Evolutionary conservation across 208 protist genomes (phyloP).

Genomic region (Naegleria gruberi): DNA sequence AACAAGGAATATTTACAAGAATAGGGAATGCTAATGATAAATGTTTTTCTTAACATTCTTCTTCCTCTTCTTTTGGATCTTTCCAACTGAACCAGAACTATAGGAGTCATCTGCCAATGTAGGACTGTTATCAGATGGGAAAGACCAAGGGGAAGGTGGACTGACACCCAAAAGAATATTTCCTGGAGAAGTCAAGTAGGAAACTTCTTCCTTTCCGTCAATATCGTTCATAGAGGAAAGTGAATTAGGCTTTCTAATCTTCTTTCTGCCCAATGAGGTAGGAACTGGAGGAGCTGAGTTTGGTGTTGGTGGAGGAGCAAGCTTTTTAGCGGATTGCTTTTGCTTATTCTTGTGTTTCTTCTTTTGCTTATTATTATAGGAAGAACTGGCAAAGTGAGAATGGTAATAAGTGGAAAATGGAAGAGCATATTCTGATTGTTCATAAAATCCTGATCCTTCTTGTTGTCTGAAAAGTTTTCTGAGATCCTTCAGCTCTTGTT

Average conservation of each 20-base stretch:
- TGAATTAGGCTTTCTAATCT: neutral
- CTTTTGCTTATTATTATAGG: neutral
- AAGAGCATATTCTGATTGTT: neutral
- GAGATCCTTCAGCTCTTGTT: neutral
- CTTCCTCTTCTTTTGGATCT: neutral
- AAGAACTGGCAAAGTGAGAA: neutral
- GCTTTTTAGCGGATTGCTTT: neutral
- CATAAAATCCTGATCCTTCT: neutral
- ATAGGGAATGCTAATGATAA: neutral
- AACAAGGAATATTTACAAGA: neutral
- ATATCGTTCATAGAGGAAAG: neutral
- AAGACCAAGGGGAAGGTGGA: neutral
- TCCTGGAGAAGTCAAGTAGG: neutral
- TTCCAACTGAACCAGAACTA: neutral
- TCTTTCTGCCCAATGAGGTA: neutral
- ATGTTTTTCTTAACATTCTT: neutral
- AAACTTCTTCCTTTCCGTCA: neutral
- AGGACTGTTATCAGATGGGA: too few relatives aligned
- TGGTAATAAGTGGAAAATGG: neutral
- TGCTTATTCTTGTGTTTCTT: neutral
- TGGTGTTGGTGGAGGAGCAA: neutral
- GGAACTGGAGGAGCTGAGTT: neutral
- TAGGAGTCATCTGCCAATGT: too few relatives aligned
- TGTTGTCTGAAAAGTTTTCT: constrained; percentile 2
- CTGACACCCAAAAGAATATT: neutral